Percentiles rank a stretch among this genome's conserved stretches.
These are phyloP conservation scores for Salvia splendens DNA, from an alignment of 257 asterid genomes.

Conservation along the genomic window DNA sequence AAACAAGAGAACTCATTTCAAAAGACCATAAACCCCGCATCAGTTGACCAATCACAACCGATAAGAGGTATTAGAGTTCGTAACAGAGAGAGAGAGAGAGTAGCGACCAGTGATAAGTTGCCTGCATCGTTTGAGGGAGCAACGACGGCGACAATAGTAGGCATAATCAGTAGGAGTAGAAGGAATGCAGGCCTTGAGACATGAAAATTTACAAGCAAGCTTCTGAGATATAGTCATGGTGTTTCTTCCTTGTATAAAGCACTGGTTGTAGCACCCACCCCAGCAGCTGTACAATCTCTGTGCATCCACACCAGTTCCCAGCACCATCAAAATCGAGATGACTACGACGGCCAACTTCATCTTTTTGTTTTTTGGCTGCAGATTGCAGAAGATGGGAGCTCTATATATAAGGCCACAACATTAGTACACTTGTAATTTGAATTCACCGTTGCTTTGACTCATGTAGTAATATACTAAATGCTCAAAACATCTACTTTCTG, in stretches of 20 bases:
- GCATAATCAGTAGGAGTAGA: slow-evolving; percentile 6
- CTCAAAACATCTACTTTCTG: no score
- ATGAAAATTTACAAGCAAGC: slow-evolving; percentile 22
- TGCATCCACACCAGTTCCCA: slow-evolving; percentile 2
- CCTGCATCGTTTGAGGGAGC: slow-evolving; percentile 31
- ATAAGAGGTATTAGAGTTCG: no score
- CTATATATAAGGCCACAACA: slow-evolving; percentile 26
- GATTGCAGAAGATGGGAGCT: slow-evolving; percentile 1
- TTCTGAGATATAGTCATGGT: background rate
- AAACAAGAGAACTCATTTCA: background rate
- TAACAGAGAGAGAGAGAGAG: background rate
- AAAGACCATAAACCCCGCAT: no score
- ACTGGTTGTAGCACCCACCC: slow-evolving; percentile 32
- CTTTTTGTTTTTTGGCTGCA: background rate
- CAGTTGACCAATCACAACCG: no score
- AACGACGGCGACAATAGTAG: slow-evolving; percentile 25
- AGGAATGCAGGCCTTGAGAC: slow-evolving; percentile 21
- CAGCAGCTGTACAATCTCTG: slow-evolving; percentile 21
- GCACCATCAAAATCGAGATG: background rate
- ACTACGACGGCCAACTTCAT: background rate
- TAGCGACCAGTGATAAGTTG: background rate
- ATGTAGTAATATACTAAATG: no score
- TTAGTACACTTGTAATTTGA: slow-evolving; percentile 1
- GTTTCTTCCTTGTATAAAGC: background rate
- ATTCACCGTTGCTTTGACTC: background rate